A percentile compares a stretch with the other conserved stretches of the same genome.
These are phyloP conservation scores for Saccharomyces mikatae DNA, from an alignment of 805 yeast species.

Conservation along the genomic window DNA sequence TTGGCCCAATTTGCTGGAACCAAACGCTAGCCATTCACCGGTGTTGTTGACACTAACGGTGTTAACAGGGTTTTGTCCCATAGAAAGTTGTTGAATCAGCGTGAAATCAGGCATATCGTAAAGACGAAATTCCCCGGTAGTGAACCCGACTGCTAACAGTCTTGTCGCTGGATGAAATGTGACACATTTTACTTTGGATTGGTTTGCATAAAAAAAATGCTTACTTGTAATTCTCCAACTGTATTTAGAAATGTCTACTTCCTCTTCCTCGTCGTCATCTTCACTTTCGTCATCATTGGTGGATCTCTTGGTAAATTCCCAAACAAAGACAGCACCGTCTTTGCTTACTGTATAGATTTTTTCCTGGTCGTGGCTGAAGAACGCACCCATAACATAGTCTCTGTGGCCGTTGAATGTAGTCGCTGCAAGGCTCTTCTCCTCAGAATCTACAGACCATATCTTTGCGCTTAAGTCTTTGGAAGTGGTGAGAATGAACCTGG, in stretches of 20 bases:
- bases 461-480: conserved; percentile 87
- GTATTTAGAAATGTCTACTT: conserved; percentile 34
- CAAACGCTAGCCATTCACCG: conserved; percentile 97
- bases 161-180: conserved; percentile 71
- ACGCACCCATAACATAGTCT: conserved; percentile 80
- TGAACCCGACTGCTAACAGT: conserved; percentile 79
- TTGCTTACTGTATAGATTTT: conserved; percentile 83
- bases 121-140: conserved; percentile 81
- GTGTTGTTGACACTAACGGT: conserved; percentile 69
- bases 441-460: conserved; percentile 66
- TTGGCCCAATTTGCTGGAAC: conserved; percentile 87
- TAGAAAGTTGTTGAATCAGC: conserved; percentile 74
- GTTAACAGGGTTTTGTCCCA: conserved; percentile 86
- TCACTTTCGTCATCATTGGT: conserved; percentile 40
- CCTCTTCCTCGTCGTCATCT: conserved; percentile 36
- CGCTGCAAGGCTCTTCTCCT: conserved; percentile 61
- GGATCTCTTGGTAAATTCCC: conserved; percentile 72
- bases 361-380: conserved; percentile 82
- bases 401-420: conserved; percentile 88
- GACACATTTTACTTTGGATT: conserved; percentile 64
- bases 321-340: conserved; percentile 88
- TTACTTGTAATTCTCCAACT: conserved; percentile 81
- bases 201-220: conserved; percentile 60
- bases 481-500: conserved; percentile 77
- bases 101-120: conserved; percentile 80